Conservation (phyloP, 306 rosid species). For the Senna siamea region DNA sequence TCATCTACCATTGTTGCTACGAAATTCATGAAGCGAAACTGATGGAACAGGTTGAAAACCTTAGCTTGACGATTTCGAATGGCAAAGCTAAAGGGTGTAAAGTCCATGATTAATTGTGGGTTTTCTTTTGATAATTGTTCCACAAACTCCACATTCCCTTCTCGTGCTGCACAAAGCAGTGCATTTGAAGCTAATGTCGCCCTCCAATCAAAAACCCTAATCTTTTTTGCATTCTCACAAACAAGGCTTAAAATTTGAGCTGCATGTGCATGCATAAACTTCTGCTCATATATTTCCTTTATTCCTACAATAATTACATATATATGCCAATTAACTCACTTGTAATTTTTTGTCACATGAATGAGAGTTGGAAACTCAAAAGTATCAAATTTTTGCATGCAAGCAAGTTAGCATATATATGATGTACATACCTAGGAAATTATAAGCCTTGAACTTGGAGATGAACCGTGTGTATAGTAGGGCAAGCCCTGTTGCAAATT, state of each 20-base stretch:
- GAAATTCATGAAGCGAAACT: not conserved
- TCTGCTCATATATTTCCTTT: not conserved
- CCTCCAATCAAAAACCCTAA: not conserved
- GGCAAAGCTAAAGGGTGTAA: not conserved
- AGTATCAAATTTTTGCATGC: not conserved
- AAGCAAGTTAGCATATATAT: rapidly evolving
- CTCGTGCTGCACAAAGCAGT: not conserved
- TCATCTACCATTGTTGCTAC: rapidly evolving
- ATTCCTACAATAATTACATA: no score
- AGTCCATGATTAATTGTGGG: not conserved
- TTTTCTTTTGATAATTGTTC: not conserved
- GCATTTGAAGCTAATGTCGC: not conserved
- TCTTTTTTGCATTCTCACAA: not conserved
- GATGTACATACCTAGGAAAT: not conserved
- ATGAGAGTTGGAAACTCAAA: no score
- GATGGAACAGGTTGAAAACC: constrained; percentile 15
- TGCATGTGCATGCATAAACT: not conserved
- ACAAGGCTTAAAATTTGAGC: not conserved
- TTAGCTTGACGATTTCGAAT: constrained; percentile 7
- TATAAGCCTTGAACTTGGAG: not conserved
- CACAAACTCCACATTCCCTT: not conserved
- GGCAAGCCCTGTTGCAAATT: not conserved
- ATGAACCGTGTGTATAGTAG: not conserved
- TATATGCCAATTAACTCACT: no score
- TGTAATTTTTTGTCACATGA: no score